Evolutionary conservation across 2,329 filamentous ascomycete genomes (phyloP), one percentile per base, ranked within the genome.

Genomic region (Lasiodiplodia sp.): DNA sequence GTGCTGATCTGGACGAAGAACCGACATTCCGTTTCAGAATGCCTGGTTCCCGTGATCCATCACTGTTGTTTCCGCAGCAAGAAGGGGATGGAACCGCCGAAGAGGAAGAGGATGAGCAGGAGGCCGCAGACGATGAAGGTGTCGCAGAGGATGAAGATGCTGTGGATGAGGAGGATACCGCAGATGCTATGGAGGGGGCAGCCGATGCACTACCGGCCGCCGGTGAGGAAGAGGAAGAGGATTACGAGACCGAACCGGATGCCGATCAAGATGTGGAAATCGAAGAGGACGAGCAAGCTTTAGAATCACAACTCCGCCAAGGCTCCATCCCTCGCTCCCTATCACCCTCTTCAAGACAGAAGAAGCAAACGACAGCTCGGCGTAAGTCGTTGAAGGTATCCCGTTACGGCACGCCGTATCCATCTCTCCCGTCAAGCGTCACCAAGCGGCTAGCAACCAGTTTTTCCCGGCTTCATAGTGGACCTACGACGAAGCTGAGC

Each of bases 361-460:
- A 58, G 47, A 62, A 68, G 57, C 63, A 73, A 58, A 77, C 76
- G 7, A 78, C 78, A 28, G 80, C 80, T 11, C 74, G 76, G 73
- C 76, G 73, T 14, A 86, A 83, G 72, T 83, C 88, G 72, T 86
- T 87, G 71, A 84, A 86, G 70, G 73, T 88, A 18, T 96, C 93
- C 0, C 86, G 86, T 60, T 85, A 94, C 75, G 92, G 92, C 31
- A 88, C 92, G 62, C 87, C 91, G 70, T 94, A 94, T 72, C 91
- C 92, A 0, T 89, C 90, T 0, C 82, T 97, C 52, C 92, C 94
- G 2, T 81, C 86, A 0, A 86, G 88, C 0, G 88, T 94, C 23
- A 89, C 97, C 63, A 95, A 94, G 79, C 84, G 83, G 64, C 77
- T 93, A 2, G 90, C 91, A 8, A 90, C 89, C 40, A 90, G 87